Base-by-base conservation (phyloP, 2,329 filamentous ascomycete species). In the Cordyceps fumosorosea region DNA sequence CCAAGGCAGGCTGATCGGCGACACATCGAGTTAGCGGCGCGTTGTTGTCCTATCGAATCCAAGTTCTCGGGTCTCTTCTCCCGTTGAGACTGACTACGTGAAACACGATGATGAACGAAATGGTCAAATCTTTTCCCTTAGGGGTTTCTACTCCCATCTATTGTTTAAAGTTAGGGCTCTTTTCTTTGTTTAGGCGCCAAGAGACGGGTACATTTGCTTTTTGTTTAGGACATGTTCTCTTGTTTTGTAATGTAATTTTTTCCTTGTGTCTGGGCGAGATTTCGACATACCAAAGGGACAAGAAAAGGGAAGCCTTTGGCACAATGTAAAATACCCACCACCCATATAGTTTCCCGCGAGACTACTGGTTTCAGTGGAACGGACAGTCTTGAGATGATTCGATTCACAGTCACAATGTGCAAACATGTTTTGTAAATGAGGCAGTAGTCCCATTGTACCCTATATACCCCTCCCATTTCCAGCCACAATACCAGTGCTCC, bases 1-100 rank as follows among this genome's bases (percentile, higher is more conserved):
- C 42, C 50, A 60, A 29, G 75, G 76, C 32, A 69, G 69, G 0
- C 65, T 80, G 65, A 77, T 81, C 54, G 79, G 80, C 1, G 75
- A 71, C 4, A 61, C 66, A 20, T 53, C 57, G 16, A 63, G 62
- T 24, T 65, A 22, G 54, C 54, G 40, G 57, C 54, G 18, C 2
- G 16, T 44, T 44, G 16, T n/a, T 44, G 40, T n/a, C 18, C 34
- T 12, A 14, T 44, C 40, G 16, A 44, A n/a, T 44, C 14, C 18
- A 44, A 14, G 34, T 37, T 14, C n/a, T 48, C 16, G 29, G 18
- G 3, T 11, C 34, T 22, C 6, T 40, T 37, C 2, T 14, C 24
- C 6, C 22, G 22, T 7, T 47, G 7, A 32, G 16, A 16, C 48
- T 37, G 48, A 18, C 22, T 56, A 26, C 42, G 7, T 48, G 26